phyloP scores from a whole-genome alignment of 2,329 filamentous ascomycete species.

The Xylariaceae sp. region DNA sequence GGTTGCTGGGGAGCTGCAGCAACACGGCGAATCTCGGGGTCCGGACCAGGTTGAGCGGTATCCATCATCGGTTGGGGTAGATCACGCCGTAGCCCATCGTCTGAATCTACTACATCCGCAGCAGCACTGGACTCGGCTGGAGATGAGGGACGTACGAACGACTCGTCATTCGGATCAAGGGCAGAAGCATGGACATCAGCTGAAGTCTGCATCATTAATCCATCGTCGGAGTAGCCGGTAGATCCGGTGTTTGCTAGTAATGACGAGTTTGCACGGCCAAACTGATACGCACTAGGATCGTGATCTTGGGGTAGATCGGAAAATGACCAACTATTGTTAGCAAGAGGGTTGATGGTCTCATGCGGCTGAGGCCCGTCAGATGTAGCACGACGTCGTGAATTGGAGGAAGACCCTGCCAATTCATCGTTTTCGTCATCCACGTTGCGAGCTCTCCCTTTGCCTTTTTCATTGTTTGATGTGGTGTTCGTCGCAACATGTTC shows the following conservation, averaged over 20 bases:
- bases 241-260: not conserved
- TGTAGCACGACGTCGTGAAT: conserved; percentile 44
- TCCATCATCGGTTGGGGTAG: not conserved
- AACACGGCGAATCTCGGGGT: conserved; percentile 9
- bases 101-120: not conserved
- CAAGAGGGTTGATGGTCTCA: conserved; percentile 46
- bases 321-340: conserved; percentile 59
- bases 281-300: not conserved
- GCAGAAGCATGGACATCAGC: not conserved
- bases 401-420: conserved; percentile 8
- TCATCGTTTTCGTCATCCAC: conserved; percentile 1
- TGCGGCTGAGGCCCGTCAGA: conserved; percentile 51
- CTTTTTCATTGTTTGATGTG: conserved; percentile 14
- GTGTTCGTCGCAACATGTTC: conserved; percentile 12
- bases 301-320: conserved; percentile 16
- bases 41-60: not conserved
- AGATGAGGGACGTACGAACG: conserved; percentile 2
- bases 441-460: conserved; percentile 21
- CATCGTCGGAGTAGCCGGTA: not conserved
- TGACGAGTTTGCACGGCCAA: not conserved
- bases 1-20: conserved; percentile 25
- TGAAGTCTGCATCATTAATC: not conserved
- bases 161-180: not conserved
- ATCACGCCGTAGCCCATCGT: not conserved
- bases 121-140: not conserved